Evolutionary conservation across 1,139 yeast genomes (phyloP).

Genomic region (Yamadazyma conglobata): DNA sequence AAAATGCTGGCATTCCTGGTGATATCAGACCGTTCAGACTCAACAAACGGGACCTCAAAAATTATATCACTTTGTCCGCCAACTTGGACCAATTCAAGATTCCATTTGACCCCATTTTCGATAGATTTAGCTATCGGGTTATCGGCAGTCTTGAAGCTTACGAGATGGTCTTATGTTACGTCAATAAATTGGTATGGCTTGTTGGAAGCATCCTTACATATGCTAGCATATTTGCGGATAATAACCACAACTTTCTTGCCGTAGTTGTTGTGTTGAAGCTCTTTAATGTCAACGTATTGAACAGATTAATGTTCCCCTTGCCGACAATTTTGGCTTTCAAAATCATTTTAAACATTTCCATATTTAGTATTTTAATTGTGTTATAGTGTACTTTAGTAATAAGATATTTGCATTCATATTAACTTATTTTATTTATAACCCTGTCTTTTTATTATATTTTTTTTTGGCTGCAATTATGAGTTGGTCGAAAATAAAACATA

Average conservation of each 20-base stretch:
- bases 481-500: too few species aligned
- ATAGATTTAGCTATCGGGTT: slow-evolving; percentile 11
- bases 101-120: slow-evolving; percentile 17
- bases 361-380: slow-evolving; percentile 12
- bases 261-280: slow-evolving; percentile 13
- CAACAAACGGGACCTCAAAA: slow-evolving; percentile 11
- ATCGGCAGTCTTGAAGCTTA: slow-evolving; percentile 8
- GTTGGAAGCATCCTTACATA: slow-evolving; percentile 11
- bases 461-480: neutral
- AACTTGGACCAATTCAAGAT: slow-evolving; percentile 13
- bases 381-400: slow-evolving; percentile 4
- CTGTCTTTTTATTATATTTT: neutral
- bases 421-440: neutral
- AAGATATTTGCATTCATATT: neutral
- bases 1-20: slow-evolving; percentile 4
- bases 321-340: slow-evolving; percentile 9
- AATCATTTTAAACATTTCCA: slow-evolving; percentile 6
- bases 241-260: slow-evolving; percentile 4
- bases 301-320: slow-evolving; percentile 7
- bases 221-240: slow-evolving; percentile 9
- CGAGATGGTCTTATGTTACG: slow-evolving; percentile 9
- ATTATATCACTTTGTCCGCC: slow-evolving; percentile 12
- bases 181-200: slow-evolving; percentile 12
- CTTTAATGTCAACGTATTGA: slow-evolving; percentile 15
- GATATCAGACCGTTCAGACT: slow-evolving; percentile 1